Percentiles rank a stretch among this genome's conserved stretches.
phyloP scores from a whole-genome alignment of 2,329 filamentous ascomycete species.

The Cercospora beticola region DNA sequence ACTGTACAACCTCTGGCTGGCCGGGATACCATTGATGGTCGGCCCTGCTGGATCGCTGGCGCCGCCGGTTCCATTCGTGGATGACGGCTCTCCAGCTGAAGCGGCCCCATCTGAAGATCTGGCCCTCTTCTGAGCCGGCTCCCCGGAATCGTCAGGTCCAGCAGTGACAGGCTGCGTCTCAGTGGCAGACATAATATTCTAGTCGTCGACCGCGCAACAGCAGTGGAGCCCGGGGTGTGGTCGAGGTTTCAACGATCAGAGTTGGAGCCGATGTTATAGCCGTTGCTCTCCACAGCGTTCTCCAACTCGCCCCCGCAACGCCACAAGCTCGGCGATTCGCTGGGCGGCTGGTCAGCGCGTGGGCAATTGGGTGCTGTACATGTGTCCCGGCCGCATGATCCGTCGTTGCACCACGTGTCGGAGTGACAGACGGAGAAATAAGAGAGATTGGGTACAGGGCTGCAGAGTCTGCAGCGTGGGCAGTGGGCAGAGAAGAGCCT shows the following conservation, averaged over 20 bases:
- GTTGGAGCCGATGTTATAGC: conserved; percentile 16
- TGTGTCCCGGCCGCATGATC: conserved; percentile 2
- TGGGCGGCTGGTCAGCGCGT: not conserved
- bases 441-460: not conserved
- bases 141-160: conserved; percentile 8
- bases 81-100: conserved; percentile 12
- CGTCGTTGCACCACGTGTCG: not conserved
- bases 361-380: not conserved
- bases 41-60: conserved; percentile 4
- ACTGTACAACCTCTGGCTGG: conserved; percentile 43
- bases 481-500: not conserved
- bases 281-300: conserved; percentile 6
- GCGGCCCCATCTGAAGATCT: conserved; percentile 9
- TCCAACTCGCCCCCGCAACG: conserved; percentile 7
- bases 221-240: conserved; percentile 17
- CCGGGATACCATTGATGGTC: conserved; percentile 13
- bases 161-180: conserved; percentile 4
- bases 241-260: conserved; percentile 12
- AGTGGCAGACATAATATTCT: conserved; percentile 1
- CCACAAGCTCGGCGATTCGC: conserved; percentile 6
- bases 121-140: conserved; percentile 17
- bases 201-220: not conserved
- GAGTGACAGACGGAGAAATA: not conserved
- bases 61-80: conserved; percentile 7
- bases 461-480: not conserved